These are phyloP conservation scores for Nicotiana sylvestris DNA, from an alignment of 257 asterid genomes.

Conservation along the genomic window DNA sequence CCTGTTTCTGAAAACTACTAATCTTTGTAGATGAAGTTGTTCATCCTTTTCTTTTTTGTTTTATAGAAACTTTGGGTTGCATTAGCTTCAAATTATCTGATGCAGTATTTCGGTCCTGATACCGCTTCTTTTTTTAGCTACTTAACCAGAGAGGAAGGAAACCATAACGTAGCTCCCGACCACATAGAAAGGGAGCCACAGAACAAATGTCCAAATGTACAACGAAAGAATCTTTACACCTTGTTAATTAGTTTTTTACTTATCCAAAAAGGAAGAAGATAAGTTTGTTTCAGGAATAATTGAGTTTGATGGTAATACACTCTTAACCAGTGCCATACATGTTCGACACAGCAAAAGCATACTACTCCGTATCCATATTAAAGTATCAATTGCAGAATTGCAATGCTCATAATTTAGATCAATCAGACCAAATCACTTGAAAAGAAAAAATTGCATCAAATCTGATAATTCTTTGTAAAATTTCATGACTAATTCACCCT, in stretches of 20 bases:
- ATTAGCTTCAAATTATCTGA: background rate
- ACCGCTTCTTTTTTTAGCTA: no score
- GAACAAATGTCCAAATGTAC: background rate
- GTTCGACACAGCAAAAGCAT: background rate
- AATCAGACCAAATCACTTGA: background rate
- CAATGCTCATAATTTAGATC: background rate
- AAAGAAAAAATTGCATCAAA: background rate
- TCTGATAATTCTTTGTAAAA: background rate
- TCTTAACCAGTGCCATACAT: background rate
- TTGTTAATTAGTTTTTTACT: background rate
- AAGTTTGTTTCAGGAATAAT: background rate
- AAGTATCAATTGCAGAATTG: background rate
- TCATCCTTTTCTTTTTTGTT: background rate
- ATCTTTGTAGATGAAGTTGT: conserved; percentile 16
- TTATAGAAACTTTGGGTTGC: background rate
- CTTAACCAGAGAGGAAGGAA: no score
- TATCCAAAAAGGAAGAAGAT: background rate
- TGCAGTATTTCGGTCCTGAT: background rate
- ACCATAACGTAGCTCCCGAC: no score
- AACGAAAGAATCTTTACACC: background rate
- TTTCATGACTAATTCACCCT: background rate
- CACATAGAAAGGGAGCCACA: no score
- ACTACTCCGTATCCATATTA: background rate
- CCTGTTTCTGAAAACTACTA: conserved; percentile 85
- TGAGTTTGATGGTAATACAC: background rate